These are phyloP conservation scores for Saccharum spontaneum DNA, from an alignment of 176 grass and related monocot species.

Conservation along the genomic window DNA sequence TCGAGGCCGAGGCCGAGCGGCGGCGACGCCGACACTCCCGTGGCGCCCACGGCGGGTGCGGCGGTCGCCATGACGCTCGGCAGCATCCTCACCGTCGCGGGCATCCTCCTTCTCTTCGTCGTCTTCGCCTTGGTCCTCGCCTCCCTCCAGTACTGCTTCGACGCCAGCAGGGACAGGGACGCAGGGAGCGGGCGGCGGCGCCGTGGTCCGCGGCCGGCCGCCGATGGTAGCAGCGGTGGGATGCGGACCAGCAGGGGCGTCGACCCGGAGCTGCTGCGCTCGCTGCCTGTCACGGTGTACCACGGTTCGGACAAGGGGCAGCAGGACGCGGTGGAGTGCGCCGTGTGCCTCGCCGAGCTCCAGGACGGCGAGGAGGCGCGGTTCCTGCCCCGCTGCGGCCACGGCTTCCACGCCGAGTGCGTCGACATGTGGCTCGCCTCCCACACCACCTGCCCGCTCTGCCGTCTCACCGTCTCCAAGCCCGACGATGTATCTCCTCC, in stretches of 20 bases:
- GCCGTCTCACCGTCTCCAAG: conserved; percentile 61
- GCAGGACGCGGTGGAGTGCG: conserved; percentile 43
- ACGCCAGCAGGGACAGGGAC: too few relatives aligned
- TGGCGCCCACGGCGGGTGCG: neutral
- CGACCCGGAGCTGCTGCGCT: conserved; percentile 44
- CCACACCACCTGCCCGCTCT: conserved; percentile 69
- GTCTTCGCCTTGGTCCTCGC: conserved; percentile 22
- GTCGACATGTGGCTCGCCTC: conserved; percentile 51
- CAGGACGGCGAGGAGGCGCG: conserved; percentile 55
- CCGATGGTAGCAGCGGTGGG: neutral
- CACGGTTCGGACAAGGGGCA: neutral
- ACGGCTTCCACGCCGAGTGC: conserved; percentile 71
- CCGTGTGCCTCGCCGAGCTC: conserved; percentile 74
- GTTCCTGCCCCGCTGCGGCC: conserved; percentile 59
- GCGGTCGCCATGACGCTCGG: neutral
- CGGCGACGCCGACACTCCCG: neutral
- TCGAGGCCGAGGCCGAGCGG: too few relatives aligned
- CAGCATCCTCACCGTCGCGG: neutral
- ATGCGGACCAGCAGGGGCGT: neutral
- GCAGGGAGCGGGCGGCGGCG: neutral
- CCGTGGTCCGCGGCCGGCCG: neutral
- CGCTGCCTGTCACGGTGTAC: conserved; percentile 44
- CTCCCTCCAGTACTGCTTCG: conserved; percentile 1
- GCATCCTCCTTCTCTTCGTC: conserved; percentile 25
- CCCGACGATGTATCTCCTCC: conserved; percentile 17